phyloP scores from a whole-genome alignment of 192 early-diverging fungal genomes.

The Haplosporangium gracile region DNA sequence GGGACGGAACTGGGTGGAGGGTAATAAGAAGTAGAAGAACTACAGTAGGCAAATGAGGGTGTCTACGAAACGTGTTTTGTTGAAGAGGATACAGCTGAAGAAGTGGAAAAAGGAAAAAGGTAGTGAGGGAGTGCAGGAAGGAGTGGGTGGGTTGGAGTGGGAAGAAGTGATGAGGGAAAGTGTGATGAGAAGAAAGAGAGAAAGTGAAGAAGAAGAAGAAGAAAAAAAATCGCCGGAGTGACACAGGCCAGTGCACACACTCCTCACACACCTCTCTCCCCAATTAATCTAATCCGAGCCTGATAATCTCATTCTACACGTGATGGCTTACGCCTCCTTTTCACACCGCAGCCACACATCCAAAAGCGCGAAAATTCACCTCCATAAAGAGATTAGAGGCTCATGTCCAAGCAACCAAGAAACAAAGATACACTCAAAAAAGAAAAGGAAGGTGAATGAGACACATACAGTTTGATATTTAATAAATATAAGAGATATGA shows the following conservation, averaged over 20 bases:
- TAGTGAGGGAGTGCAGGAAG: background rate
- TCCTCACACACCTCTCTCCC: background rate
- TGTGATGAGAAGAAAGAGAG: constrained; percentile 1
- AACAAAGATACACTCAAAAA: background rate
- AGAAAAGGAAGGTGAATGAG: background rate
- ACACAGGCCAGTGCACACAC: background rate
- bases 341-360: too few relatives aligned
- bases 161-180: background rate
- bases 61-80: too few relatives aligned
- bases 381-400: too few relatives aligned
- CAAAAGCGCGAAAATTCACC: too few relatives aligned
- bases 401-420: too few relatives aligned
- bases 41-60: background rate
- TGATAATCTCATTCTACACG: background rate
- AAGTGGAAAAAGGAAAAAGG: background rate
- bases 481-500: background rate
- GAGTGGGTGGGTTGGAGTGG: background rate
- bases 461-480: background rate
- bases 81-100: background rate
- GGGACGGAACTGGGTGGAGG: background rate
- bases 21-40: background rate
- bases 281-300: background rate
- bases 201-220: background rate
- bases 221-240: background rate
- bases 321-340: background rate